Conservation (phyloP, 495 filamentous ascomycete species). For the Neurospora sp. region DNA sequence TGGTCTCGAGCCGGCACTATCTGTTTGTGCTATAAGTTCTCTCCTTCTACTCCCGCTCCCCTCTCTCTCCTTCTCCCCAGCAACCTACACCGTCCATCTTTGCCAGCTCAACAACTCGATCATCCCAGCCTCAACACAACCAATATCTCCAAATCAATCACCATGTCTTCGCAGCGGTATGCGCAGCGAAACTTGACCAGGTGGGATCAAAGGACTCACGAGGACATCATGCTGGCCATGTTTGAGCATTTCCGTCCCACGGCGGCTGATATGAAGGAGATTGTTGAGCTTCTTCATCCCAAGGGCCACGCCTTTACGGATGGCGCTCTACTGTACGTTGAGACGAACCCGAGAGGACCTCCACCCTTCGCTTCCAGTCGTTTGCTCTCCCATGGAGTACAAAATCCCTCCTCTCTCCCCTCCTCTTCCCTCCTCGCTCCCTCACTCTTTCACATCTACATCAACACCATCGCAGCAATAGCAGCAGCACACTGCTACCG, state of each 20-base stretch:
- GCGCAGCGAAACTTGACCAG: constrained; percentile 1
- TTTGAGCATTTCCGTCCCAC: constrained; percentile 11
- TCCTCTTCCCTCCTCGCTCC: neutral
- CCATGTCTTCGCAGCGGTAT: constrained; percentile 6
- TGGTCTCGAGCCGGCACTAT: neutral
- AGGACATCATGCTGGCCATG: constrained; percentile 18
- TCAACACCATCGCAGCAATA: neutral
- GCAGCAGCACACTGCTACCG: neutral
- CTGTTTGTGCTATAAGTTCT: neutral
- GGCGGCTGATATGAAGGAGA: constrained; percentile 6
- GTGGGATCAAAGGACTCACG: constrained; percentile 16
- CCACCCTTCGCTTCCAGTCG: neutral
- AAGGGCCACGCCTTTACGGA: constrained; percentile 21
- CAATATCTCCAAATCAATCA: neutral
- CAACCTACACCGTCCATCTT: neutral
- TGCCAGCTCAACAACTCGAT: neutral
- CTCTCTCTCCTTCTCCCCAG: neutral
- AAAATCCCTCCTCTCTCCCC: neutral
- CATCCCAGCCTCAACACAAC: neutral
- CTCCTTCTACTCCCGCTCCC: neutral
- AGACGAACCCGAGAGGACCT: neutral
- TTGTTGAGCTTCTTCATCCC: constrained; percentile 5
- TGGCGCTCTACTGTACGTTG: constrained; percentile 22
- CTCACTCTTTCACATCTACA: neutral
- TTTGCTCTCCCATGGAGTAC: neutral